Evolutionary conservation across 495 filamentous ascomycete species (phyloP).

Genomic region (Talaromyces borbonicus): DNA sequence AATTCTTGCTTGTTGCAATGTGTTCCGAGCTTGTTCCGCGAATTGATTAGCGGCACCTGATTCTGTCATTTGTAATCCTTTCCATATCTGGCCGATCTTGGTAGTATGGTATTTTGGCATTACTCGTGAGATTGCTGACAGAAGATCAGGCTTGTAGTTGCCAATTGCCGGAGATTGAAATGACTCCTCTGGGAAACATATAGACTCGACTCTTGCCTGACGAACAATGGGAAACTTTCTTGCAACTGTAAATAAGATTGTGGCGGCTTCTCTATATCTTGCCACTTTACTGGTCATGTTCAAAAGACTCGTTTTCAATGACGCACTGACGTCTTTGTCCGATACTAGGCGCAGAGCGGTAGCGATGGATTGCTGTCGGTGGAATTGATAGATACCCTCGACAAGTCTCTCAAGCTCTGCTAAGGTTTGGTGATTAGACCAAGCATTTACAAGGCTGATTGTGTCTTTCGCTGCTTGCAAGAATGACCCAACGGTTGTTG

Average conservation of each 20-base stretch:
- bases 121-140: slow-evolving; percentile 12
- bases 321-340: slow-evolving; percentile 2
- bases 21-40: slow-evolving; percentile 10
- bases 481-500: slow-evolving; percentile 9
- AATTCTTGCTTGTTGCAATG: slow-evolving; percentile 16
- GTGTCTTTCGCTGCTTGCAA: slow-evolving; percentile 10
- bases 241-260: slow-evolving; percentile 2
- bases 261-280: slow-evolving; percentile 8
- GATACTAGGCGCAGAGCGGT: neutral
- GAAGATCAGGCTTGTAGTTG: slow-evolving; percentile 4
- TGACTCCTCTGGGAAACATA: slow-evolving; percentile 6
- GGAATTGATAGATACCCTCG: slow-evolving; percentile 6
- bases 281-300: slow-evolving; percentile 8
- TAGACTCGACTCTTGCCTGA: slow-evolving; percentile 1
- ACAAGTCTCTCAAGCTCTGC: slow-evolving; percentile 4
- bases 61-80: slow-evolving; percentile 12
- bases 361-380: slow-evolving; percentile 4
- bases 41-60: slow-evolving; percentile 11
- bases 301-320: slow-evolving; percentile 1
- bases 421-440: slow-evolving; percentile 6
- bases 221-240: slow-evolving; percentile 5
- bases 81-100: slow-evolving; percentile 11
- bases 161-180: neutral
- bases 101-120: slow-evolving; percentile 12
- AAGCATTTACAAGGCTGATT: slow-evolving; percentile 5